These are phyloP conservation scores for Kluyveromyces aestuarii DNA, from an alignment of 805 yeast species.

Conservation along the genomic window DNA sequence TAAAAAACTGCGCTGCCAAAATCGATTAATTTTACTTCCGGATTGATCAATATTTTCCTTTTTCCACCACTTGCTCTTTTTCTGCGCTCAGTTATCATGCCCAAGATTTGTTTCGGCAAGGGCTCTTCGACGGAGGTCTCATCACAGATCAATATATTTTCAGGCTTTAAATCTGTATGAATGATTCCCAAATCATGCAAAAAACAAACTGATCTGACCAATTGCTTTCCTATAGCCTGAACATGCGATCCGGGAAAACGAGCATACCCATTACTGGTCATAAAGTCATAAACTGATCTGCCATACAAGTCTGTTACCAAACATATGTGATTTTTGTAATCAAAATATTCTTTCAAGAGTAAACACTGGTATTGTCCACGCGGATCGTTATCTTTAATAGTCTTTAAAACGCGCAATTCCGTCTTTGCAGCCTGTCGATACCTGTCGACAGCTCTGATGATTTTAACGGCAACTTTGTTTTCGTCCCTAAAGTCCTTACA, in stretches of 20 bases:
- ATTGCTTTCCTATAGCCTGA: conserved; percentile 79
- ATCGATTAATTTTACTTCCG: conserved; percentile 83
- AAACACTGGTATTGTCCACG: conserved; percentile 59
- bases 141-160: conserved; percentile 59
- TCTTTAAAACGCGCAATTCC: conserved; percentile 66
- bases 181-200: conserved; percentile 83
- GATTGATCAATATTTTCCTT: conserved; percentile 46
- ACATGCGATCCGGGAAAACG: conserved; percentile 95
- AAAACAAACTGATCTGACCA: conserved; percentile 76
- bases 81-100: conserved; percentile 22
- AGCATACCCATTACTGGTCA: conserved; percentile 71
- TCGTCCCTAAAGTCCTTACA: conserved; percentile 58
- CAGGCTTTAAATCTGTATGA: conserved; percentile 96
- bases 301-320: conserved; percentile 83
- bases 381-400: conserved; percentile 35
- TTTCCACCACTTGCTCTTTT: conserved; percentile 26
- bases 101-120: conserved; percentile 13
- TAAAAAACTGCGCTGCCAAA: conserved; percentile 95
- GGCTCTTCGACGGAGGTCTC: conserved; percentile 19
- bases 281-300: conserved; percentile 79
- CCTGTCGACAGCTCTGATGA: conserved; percentile 85
- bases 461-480: conserved; percentile 69
- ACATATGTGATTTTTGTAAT: conserved; percentile 88
- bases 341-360: conserved; percentile 82
- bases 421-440: conserved; percentile 93